Conservation (phyloP, 768 basidiomycete genomes). For the Psilocybe sp. region DNA sequence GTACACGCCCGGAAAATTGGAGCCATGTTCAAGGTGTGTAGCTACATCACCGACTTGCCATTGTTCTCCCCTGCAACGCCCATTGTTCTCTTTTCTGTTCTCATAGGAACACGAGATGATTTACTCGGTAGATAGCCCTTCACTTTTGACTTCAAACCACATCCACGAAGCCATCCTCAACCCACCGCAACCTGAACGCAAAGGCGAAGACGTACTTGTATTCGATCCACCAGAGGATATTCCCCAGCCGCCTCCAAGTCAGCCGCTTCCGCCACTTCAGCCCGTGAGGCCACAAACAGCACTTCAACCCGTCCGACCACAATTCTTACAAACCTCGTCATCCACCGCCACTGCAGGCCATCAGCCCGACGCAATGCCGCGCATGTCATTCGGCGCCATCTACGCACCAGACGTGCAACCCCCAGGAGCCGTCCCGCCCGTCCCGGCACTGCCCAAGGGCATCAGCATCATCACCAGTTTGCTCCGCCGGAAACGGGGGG, state of each 20-base stretch:
- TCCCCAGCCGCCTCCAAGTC: neutral
- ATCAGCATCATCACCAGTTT: conserved; percentile 30
- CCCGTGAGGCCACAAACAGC: conserved; percentile 16
- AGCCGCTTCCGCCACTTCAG: conserved; percentile 10
- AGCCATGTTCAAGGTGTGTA: conserved; percentile 41
- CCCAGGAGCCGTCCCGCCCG: conserved; percentile 14
- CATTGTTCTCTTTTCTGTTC: conserved; percentile 22
- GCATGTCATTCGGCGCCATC: conserved; percentile 28
- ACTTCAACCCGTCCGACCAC: conserved; percentile 5
- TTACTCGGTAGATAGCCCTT: conserved; percentile 42
- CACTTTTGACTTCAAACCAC: conserved; percentile 38
- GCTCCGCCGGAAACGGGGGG: conserved; percentile 30
- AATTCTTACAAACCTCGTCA: neutral
- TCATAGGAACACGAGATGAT: conserved; percentile 42
- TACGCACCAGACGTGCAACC: conserved; percentile 21
- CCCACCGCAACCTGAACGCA: neutral
- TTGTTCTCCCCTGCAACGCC: conserved; percentile 15
- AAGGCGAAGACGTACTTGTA: too few relatives aligned
- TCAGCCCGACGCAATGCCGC: conserved; percentile 23
- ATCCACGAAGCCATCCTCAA: conserved; percentile 31
- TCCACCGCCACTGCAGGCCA: conserved; percentile 12
- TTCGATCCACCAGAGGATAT: too few relatives aligned
- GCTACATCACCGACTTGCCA: conserved; percentile 4
- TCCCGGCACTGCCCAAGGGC: conserved; percentile 23
- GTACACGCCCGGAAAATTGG: conserved; percentile 48